These are phyloP conservation scores for Tolypocladium endophyticum DNA, from an alignment of 2,329 filamentous ascomycete species.

Conservation along the genomic window DNA sequence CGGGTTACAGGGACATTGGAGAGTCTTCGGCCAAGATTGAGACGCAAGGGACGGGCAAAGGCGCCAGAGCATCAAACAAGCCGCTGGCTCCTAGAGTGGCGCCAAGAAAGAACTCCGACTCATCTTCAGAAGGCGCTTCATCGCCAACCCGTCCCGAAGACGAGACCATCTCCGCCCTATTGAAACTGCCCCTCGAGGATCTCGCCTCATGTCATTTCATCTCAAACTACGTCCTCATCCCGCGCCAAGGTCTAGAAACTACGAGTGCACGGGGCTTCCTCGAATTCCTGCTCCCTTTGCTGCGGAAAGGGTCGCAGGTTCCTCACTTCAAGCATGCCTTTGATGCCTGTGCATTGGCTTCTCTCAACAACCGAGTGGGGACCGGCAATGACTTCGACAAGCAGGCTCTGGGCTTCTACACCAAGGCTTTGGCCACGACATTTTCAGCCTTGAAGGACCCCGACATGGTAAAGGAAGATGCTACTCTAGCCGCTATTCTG, in stretches of 20 bases:
- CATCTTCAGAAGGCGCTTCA: conserved; percentile 13
- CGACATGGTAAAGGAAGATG: conserved; percentile 35
- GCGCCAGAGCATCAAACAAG: conserved; percentile 47
- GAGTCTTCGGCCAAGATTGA: conserved; percentile 32
- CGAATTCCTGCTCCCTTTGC: conserved; percentile 45
- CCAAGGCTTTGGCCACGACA: conserved; percentile 39
- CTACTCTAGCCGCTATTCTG: conserved; percentile 46
- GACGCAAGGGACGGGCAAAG: conserved; percentile 47
- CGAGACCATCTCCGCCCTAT: conserved; percentile 13
- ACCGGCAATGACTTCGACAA: conserved; percentile 19
- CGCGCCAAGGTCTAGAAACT: conserved; percentile 24
- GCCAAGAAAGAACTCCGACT: conserved; percentile 22
- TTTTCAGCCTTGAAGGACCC: conserved; percentile 42
- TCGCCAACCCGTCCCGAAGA: conserved; percentile 1
- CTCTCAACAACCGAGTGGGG: conserved; percentile 38
- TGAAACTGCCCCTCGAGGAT: conserved; percentile 37
- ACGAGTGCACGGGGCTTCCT: conserved; percentile 39
- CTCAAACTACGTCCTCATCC: conserved; percentile 46
- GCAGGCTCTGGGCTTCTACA: conserved; percentile 38
- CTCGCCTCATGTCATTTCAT: conserved; percentile 49
- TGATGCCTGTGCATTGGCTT: conserved; percentile 46
- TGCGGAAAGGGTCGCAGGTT: conserved; percentile 29
- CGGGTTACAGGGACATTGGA: conserved; percentile 58
- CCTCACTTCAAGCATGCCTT: conserved; percentile 44
- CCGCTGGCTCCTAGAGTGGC: conserved; percentile 44